Percentiles rank a stretch among this genome's conserved stretches.
phyloP scores from a whole-genome alignment of 768 basidiomycete genomes.

The Omphalotus guepiniiformis region DNA sequence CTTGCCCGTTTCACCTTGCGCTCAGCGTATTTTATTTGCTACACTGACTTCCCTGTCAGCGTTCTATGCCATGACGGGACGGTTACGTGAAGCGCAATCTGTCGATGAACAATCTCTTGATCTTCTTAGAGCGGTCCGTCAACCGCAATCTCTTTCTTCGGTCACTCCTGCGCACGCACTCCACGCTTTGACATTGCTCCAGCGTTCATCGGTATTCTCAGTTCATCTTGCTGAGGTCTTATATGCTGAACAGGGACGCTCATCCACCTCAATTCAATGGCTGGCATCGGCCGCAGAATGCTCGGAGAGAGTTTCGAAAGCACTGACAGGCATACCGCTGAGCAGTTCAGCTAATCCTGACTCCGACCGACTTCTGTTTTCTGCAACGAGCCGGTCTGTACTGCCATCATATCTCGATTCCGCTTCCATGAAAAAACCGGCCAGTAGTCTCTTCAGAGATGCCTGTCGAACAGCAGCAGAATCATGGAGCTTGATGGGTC shows the following conservation, averaged over 20 bases:
- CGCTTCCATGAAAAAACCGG: slow-evolving; percentile 47
- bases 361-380: background rate
- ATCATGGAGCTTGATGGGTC: slow-evolving; percentile 71
- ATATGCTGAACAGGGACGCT: slow-evolving; percentile 41
- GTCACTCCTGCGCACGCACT: slow-evolving; percentile 55
- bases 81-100: slow-evolving; percentile 48
- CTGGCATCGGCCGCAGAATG: slow-evolving; percentile 60
- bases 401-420: slow-evolving; percentile 43
- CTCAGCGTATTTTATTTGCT: slow-evolving; percentile 58
- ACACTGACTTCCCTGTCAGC: slow-evolving; percentile 70
- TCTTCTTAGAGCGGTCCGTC: slow-evolving; percentile 50
- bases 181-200: slow-evolving; percentile 62
- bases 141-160: slow-evolving; percentile 37
- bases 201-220: slow-evolving; percentile 69
- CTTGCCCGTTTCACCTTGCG: slow-evolving; percentile 52
- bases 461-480: slow-evolving; percentile 68
- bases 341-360: slow-evolving; percentile 10
- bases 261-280: slow-evolving; percentile 47
- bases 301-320: slow-evolving; percentile 59
- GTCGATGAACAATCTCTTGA: slow-evolving; percentile 53
- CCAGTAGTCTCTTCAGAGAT: slow-evolving; percentile 58
- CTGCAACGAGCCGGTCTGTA: slow-evolving; percentile 24
- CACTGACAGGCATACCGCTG: slow-evolving; percentile 42
- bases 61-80: slow-evolving; percentile 57
- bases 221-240: slow-evolving; percentile 73